Base-by-base conservation (phyloP, 345 rosid genomes). In the Microcos paniculata region DNA sequence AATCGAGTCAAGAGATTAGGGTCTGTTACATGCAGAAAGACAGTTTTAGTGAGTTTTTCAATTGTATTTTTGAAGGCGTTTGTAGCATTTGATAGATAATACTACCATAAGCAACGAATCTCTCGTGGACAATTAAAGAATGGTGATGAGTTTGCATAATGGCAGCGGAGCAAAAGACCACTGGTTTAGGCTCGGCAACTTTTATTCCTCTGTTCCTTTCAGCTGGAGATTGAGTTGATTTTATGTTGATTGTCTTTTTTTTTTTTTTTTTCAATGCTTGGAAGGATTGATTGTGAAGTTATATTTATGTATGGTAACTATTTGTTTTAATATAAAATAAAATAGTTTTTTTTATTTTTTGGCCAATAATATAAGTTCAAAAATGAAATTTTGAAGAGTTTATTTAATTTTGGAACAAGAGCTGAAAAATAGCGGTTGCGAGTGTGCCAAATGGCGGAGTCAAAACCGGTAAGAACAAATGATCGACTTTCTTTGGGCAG, bases 391-490 rank as follows among this genome's bases (percentile, higher is more conserved):
- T 48, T 48, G 19, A 48, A 11, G 19, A 10, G 19, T 48, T 48
- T 35, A 35, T 35, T 35, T 35, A 35, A 35, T 35, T 61, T 31
- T 61, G 2, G 11, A 23, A 24, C 4, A 21, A 26, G 2, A 62
- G 2, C 23, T 11, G 8, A 0, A 2, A 35, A 16, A 14, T 23
- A 26, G 56, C 5, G 81, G 75, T 53, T 55, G 43, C 40, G 24
- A 18, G 10, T 13, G 30, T 65, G 42, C 84, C 83, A 82, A 57
- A 84, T 82, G 89, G 84, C 67, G 26, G 43, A 45, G 73, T 79
- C 21, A 30, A 56, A 57, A 66, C 80, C 80, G 55, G 51, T 43
- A 0, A 21, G 26, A 19, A 35, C 48, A 49, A 49, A 35, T 62
- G 33, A 1, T 28, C 9, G 58, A 6, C 51, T 9, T 18, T 45